A percentile compares a stretch with the other conserved stretches of the same genome.
phyloP scores from a whole-genome alignment of 441 rosid genomes.

The Rhodomyrtus psidioides region DNA sequence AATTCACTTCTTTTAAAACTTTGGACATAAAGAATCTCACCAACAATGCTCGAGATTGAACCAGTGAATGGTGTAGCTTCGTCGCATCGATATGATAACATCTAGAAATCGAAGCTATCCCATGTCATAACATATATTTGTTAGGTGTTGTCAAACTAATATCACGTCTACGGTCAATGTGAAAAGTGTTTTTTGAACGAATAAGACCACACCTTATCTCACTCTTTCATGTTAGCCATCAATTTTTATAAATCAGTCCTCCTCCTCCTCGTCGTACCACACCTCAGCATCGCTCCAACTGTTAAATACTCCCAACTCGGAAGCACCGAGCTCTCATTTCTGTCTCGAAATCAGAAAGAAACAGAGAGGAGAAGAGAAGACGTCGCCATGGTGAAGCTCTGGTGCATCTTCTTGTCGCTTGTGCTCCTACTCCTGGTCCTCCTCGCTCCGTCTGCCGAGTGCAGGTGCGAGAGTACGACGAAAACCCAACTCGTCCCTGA shows the following conservation, averaged over 20 bases:
- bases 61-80: fast-evolving
- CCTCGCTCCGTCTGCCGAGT: neutral
- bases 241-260: neutral
- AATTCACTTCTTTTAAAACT: neutral
- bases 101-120: fast-evolving
- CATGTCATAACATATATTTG: neutral
- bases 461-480: neutral
- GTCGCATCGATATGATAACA: fast-evolving
- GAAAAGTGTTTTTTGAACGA: neutral
- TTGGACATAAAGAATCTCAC: neutral
- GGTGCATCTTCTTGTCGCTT: neutral
- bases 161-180: neutral
- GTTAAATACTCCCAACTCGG: neutral
- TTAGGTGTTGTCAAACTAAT: neutral
- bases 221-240: neutral
- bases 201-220: neutral
- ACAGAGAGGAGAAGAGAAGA: neutral
- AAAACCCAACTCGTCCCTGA: neutral
- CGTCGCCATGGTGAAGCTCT: neutral
- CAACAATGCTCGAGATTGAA: fast-evolving
- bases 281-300: neutral
- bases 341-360: neutral
- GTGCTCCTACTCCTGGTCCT: neutral
- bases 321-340: neutral
- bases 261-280: neutral